Base-by-base conservation (phyloP, 192 early-diverging fungal genomes). In the Fimicolochytrium jonesii region DNA sequence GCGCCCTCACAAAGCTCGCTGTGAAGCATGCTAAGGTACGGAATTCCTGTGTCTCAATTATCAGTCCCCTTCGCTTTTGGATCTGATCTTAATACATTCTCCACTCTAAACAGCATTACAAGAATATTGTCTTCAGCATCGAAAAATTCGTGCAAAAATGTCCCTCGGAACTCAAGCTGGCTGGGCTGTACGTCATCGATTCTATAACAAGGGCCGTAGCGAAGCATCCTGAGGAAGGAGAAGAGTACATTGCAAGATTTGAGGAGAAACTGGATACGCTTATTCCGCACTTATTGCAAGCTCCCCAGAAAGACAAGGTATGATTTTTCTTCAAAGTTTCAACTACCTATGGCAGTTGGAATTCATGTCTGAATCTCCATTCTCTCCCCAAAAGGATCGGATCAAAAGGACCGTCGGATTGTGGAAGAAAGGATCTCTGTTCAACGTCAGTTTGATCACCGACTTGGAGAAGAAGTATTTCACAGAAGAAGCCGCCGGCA, bases 111-210 rank as follows among this genome's bases (percentile, higher is more conserved):
- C 35, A 80, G 75, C 51, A 56, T 48, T 75, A 75, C 67, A 72
- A 77, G 51, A 64, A 76, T 32, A 58, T 83, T 18, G 73, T 75
- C 26, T 67, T 73, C 45, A 53, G 55, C 37, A 72, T 83, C 48
- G 78, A 78, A 59, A 55, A 66, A 20, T 76, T 80, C 31, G 56
- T 83, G 15, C 64, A 55, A 47, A 73, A 69, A 57, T 75, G 78
- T 59, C 37, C 64, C n/a, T 54, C 76, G n/a, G 72, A 77, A 29
- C 67, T 67, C 56, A 83, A 80, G 36, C 66, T 83, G 20, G 55
- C 70, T 15, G 81, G 69, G 33, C 49, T 83, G 22, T 83, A 80
- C 54, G 68, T 79, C 30, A 69, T 83, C 42, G 78, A 83, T 41
- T 74, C 78, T 4, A 71, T 83, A 30, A 65, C 66, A 3, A 41